phyloP scores from a whole-genome alignment of 495 filamentous ascomycete species.

The Usnea hakonensis region DNA sequence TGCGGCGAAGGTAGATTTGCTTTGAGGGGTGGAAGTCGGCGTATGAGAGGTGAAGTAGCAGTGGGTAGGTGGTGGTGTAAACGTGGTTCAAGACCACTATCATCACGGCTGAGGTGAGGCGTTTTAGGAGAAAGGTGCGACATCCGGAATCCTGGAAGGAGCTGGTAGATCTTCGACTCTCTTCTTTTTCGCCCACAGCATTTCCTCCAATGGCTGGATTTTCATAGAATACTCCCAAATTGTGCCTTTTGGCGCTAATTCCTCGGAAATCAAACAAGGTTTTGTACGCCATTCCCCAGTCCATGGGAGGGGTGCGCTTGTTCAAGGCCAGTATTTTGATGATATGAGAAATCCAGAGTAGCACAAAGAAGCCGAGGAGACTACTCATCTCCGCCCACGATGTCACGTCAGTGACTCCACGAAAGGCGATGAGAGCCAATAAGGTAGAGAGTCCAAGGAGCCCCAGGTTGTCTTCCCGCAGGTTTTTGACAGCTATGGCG shows the following conservation, averaged over 20 bases:
- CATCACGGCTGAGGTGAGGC: neutral
- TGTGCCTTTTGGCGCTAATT: neutral
- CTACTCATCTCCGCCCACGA: neutral
- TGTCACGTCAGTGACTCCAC: neutral
- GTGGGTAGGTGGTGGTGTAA: neutral
- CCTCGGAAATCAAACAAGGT: neutral
- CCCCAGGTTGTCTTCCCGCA: neutral
- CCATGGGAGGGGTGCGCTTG: neutral
- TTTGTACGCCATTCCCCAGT: neutral
- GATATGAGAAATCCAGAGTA: neutral
- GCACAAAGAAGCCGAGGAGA: neutral
- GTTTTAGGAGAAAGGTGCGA: neutral
- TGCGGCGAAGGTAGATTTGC: conserved; percentile 12
- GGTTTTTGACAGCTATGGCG: neutral
- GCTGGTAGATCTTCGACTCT: neutral
- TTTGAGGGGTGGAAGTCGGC: conserved; percentile 18
- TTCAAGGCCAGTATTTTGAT: neutral
- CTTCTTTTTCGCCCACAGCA: neutral
- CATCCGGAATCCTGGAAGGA: neutral
- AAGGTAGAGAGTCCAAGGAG: neutral
- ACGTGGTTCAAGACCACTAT: neutral
- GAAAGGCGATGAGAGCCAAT: neutral
- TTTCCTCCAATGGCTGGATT: neutral
- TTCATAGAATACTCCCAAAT: neutral
- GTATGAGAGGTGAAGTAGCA: neutral